These are phyloP conservation scores for Candida pseudoglaebosa DNA, from an alignment of 805 yeast species.

Conservation along the genomic window DNA sequence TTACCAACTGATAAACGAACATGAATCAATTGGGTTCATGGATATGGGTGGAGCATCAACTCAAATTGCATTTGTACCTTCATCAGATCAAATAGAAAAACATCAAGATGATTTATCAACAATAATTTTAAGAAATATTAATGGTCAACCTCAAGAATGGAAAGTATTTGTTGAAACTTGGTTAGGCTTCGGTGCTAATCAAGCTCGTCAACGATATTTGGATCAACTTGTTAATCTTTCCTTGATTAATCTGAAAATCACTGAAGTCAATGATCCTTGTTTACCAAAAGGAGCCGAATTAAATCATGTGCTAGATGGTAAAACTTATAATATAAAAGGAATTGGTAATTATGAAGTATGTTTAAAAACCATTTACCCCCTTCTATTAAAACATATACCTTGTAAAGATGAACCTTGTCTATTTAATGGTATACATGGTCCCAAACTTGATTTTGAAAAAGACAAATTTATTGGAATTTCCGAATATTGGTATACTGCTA, in stretches of 20 bases:
- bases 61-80: constrained; percentile 90
- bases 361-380: constrained; percentile 65
- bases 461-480: constrained; percentile 91
- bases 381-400: constrained; percentile 72
- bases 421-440: constrained; percentile 94
- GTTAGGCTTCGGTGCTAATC: constrained; percentile 97
- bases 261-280: constrained; percentile 67
- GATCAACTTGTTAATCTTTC: constrained; percentile 44
- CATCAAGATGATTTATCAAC: constrained; percentile 73
- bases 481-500: constrained; percentile 96
- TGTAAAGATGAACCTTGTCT: constrained; percentile 87
- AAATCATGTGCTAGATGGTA: constrained; percentile 45
- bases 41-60: constrained; percentile 99
- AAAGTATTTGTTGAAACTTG: constrained; percentile 90
- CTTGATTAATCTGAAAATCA: constrained; percentile 11
- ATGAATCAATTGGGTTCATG: constrained; percentile 81
- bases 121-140: constrained; percentile 59
- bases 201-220: constrained; percentile 76
- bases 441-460: constrained; percentile 70
- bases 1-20: constrained; percentile 32
- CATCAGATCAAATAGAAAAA: constrained; percentile 54
- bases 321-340: constrained; percentile 56
- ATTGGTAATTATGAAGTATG: constrained; percentile 78
- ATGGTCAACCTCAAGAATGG: constrained; percentile 76
- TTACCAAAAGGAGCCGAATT: constrained; percentile 60